Base-by-base conservation (phyloP, 129 eudicot genomes). In the Solidago caesia region DNA sequence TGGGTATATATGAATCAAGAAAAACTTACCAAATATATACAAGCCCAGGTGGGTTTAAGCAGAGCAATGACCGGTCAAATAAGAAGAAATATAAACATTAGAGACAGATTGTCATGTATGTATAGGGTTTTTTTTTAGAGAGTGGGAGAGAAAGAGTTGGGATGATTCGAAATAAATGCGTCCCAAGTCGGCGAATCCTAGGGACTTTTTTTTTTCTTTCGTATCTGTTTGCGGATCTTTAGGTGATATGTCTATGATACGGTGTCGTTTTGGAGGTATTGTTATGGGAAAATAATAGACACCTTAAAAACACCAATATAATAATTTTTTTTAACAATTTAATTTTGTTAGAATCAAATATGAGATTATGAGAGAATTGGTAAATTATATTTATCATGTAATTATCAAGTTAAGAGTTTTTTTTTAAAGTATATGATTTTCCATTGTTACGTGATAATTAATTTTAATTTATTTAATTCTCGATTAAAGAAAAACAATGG, bases 211-310 rank as follows among this genome's bases (percentile, higher is more conserved):
- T 33, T 33, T 33, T 33, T 0, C 3, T 33, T 33, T 7, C 7
- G 27, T 11, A 62, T 39, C 62, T 64, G 82, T 72, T 45, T 11
- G 44, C 82, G 78, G 82, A 79, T 79, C 82, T 79, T 72, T 52
- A 53, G 73, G 82, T 44, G 77, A 71, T 78, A 63, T 78, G 72
- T 52, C 59, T 21, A 0, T 1, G 2, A 72, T 25, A 72, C 82
- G 78, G 25, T 61, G 78, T 44, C 73, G 76, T 77, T 9, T 0
- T 3, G 16, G 44, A 39, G 8, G 74, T 55, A 21, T 21, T 21
- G 21, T 21, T 21, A 21, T 21, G 21, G 21, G 21, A 21, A 21
- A 21, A 21, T 21, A 21, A 21, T 21, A 21, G 0, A 21, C 21
- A 21, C 21, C 21, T 21, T 21, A 21, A 21, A 21, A 21, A 21